phyloP scores from a whole-genome alignment of 2,329 filamentous ascomycete genomes.

The Curvularia eragrostidis region DNA sequence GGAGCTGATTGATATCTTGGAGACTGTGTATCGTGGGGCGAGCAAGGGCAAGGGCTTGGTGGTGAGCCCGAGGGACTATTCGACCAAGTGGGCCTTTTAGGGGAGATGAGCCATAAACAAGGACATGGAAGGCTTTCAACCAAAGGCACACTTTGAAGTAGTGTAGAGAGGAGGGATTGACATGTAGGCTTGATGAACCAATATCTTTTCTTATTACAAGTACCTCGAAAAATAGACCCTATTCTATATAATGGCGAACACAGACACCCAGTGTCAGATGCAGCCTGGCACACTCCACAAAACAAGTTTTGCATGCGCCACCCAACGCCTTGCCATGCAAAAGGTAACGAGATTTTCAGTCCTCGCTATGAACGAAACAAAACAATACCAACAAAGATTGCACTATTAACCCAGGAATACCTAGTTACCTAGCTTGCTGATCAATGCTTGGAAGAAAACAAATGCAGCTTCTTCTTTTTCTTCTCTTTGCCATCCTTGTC shows the following conservation, averaged over 20 bases:
- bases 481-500: conserved; percentile 43
- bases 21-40: conserved; percentile 92
- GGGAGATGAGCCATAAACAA: not conserved
- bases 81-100: conserved; percentile 64
- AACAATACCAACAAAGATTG: conserved; percentile 19
- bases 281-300: not conserved
- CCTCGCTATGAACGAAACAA: conserved; percentile 20
- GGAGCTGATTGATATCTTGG: conserved; percentile 96
- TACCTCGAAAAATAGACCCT: not conserved
- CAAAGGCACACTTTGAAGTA: not conserved
- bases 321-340: conserved; percentile 21
- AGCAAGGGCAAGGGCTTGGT: conserved; percentile 95
- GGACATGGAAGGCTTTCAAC: not conserved
- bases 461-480: conserved; percentile 66
- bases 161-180: too few relatives aligned
- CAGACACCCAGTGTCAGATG: not conserved
- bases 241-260: not conserved
- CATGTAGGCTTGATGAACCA: not conserved
- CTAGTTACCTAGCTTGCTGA: conserved; percentile 8
- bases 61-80: conserved; percentile 86
- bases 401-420: conserved; percentile 9
- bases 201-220: conserved; percentile 1
- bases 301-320: conserved; percentile 2
- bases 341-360: conserved; percentile 9
- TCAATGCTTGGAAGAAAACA: conserved; percentile 54